Percentiles rank a stretch among this genome's conserved stretches.
Evolutionary conservation across 352 stramenopile genomes (phyloP).

Genomic region (Elongisporangium prolatum): DNA sequence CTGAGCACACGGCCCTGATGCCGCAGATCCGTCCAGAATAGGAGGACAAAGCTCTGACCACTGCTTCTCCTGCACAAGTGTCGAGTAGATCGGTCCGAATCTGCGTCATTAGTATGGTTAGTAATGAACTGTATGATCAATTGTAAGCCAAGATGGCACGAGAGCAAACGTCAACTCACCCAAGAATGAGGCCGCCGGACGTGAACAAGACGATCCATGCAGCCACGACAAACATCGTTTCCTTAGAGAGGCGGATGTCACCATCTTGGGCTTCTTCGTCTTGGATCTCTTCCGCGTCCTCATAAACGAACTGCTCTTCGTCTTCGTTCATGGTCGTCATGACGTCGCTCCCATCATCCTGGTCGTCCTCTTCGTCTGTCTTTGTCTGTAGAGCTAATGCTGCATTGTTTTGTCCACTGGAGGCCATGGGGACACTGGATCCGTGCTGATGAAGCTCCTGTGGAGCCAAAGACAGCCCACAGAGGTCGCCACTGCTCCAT

Average conservation of each 20-base stretch:
- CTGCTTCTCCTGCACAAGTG: slow-evolving; percentile 54
- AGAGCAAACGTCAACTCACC: no score
- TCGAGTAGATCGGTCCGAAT: slow-evolving; percentile 75
- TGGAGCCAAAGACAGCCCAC: background rate
- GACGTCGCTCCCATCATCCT: background rate
- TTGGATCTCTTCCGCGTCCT: background rate
- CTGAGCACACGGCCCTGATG: slow-evolving; percentile 25
- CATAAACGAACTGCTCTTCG: slow-evolving; percentile 1
- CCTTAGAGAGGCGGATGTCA: slow-evolving; percentile 40
- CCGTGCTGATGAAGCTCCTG: background rate
- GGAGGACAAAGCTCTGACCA: slow-evolving; percentile 56
- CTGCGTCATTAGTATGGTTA: slow-evolving; percentile 8
- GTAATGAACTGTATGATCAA: no score
- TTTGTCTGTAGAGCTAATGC: background rate
- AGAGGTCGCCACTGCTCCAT: background rate
- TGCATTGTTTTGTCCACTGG: background rate
- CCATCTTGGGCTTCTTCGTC: background rate
- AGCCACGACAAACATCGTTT: slow-evolving; percentile 59
- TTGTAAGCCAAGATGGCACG: no score
- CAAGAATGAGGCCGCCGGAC: slow-evolving; percentile 69
- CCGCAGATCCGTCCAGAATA: slow-evolving; percentile 1
- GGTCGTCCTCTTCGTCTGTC: background rate
- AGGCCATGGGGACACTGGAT: background rate
- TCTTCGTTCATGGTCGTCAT: slow-evolving; percentile 10
- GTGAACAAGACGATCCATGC: slow-evolving; percentile 51